Evolutionary conservation across 129 eudicot species (phyloP), one percentile per base, ranked within the genome.

Genomic region (Erigeron canadensis): DNA sequence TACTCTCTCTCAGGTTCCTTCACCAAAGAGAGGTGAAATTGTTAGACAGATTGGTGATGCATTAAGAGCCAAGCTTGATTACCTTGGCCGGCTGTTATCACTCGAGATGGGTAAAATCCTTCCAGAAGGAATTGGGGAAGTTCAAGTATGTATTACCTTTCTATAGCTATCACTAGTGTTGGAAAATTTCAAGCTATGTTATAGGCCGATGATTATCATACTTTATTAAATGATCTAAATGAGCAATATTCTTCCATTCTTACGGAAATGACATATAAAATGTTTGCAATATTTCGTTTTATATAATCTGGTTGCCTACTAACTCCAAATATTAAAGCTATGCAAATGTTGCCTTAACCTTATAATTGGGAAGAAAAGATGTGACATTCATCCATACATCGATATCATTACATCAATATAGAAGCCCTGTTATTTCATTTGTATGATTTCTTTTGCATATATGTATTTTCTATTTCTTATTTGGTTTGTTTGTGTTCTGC

Each of bases 31-130:
- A 86, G 98, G 98, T 9, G 98, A 94, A 18, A 82, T 94, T 80
- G 98, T 94, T 65, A 79, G 98, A 77, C 98, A 94, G 79, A 94
- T 94, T 76, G 97, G 98, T 69, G 98, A 94, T 70, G 98, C 97
- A 41, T 62, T 94, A 75, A 85, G 98, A 86, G 72, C 82, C 72
- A 94, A 94, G 75, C 95, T 87, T 11, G 79, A 87, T 69, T 80
- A 82, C 63, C 95, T 94, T 78, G 98, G 98, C 55, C 90, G 93
- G 75, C 95, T 94, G 55, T 83, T 94, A 11, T 94, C 98, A 42
- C 90, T 89, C 69, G 98, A 94, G 79, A 89, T 94, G 98, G 98
- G 98, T 63, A 94, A 94, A 73, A 94, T 94, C 60, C 90, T 94
- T 70, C 84, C 98, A 2, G 98, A 94, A 89, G 98, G 98, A 77